Base-by-base conservation (phyloP, 2,329 filamentous ascomycete species). In the Tolypocladium cylindrosporum region DNA sequence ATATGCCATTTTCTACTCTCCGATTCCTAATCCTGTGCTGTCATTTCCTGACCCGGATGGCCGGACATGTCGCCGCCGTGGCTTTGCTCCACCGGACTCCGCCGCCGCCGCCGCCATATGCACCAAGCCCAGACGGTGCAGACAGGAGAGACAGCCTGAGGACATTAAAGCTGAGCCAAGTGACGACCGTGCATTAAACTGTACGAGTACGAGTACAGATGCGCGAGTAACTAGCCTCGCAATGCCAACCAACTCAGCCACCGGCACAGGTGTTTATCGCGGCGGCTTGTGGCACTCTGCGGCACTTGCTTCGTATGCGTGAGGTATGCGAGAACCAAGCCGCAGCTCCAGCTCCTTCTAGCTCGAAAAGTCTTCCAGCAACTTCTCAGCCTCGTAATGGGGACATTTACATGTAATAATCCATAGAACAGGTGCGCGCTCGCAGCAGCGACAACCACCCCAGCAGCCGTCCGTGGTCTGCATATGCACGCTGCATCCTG, bases 401-500 rank as follows among this genome's bases (percentile, higher is more conserved):
- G 9, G n/a, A 11, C 4, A 48, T 48, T 2, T 48, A 27, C 43
- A 2, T 11, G 10, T 3, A 45, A 34, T 5, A 14, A 4, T n/a
- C 4, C 3, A 36, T 10, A 51, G 36, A 41, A 10, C 31, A 31
- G 19, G 31, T 13, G 48, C 48, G 31, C 34, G 27, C 31, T 51
- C 31, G n/a, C 43, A 4, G 19, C 31, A 51, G 5, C 31, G 31
- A 8, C 27, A 51, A n/a, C 45, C 43, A 48, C 45, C 45, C 27
- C 45, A 34, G 24, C 24, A 50, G 48, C 31, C 4, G 9, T 9
- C 34, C 45, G 3, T 31, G 45, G 45, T 16, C 16, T 36, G 48
- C 48, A 51, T 51, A 51, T 51, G 48, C 48, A 36, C 31, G 31
- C 56, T 55, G 56, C 60, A 55, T 42, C 36, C 59, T 61, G 58